Conservation (phyloP, 768 basidiomycete genomes). For the Leccinum rimulosum region DNA sequence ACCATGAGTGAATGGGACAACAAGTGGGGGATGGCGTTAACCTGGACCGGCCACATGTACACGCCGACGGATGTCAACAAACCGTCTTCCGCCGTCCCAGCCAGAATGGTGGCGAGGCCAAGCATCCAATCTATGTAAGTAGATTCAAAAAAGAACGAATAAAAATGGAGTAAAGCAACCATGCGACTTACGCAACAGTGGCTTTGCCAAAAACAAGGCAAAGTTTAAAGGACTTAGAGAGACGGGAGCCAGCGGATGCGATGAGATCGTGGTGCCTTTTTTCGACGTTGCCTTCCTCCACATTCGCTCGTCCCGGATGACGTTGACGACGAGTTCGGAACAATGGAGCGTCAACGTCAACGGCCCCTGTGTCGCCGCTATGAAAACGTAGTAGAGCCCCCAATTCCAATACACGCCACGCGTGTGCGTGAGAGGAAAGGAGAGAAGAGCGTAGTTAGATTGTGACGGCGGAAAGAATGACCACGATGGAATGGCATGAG, state of each 20-base stretch:
- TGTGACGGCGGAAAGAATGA: constrained; percentile 25
- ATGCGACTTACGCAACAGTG: constrained; percentile 26
- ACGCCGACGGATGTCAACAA: constrained; percentile 17
- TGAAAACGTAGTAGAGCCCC: constrained; percentile 24
- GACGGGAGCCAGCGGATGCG: constrained; percentile 22
- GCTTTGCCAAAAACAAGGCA: constrained; percentile 19
- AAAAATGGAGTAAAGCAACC: too few species aligned
- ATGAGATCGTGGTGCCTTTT: constrained; percentile 13
- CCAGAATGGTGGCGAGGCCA: constrained; percentile 21
- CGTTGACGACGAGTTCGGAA: constrained; percentile 28
- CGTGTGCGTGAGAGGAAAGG: constrained; percentile 19
- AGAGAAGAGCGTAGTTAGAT: constrained; percentile 19
- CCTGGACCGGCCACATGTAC: constrained; percentile 30
- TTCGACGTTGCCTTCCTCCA: constrained; percentile 25
- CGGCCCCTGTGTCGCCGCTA: constrained; percentile 28
- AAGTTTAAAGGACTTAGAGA: constrained; percentile 19
- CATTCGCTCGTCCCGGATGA: constrained; percentile 26
- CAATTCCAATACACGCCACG: constrained; percentile 22
- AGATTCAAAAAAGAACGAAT: not conserved
- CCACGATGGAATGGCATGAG: constrained; percentile 14
- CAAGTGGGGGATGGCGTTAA: not conserved
- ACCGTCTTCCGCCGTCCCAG: constrained; percentile 10
- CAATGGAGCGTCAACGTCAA: constrained; percentile 30
- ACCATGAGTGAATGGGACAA: not conserved
- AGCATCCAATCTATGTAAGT: too few species aligned